Base-by-base conservation (phyloP, 805 yeast genomes). In the Saccharomyces paradoxus region DNA sequence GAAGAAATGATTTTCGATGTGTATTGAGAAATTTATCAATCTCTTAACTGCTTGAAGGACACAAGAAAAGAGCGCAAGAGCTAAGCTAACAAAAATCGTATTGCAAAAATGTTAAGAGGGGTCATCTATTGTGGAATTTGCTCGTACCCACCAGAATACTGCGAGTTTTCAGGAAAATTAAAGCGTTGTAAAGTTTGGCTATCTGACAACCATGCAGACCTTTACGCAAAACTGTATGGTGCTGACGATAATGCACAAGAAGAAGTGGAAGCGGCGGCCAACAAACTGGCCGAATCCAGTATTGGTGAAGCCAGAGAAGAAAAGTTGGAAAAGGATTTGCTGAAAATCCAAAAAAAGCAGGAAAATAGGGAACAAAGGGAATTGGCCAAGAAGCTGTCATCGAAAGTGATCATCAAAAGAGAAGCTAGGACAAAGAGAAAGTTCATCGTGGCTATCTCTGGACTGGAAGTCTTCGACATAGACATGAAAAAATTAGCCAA, bases 401-500 rank as follows among this genome's bases (percentile, higher is more conserved):
- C 92, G 5, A 90, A 89, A 66, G 91, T 91, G 50, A 70, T 81
- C 49, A 83, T 91, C 65, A 91, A 88, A 74, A 79, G 96, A 68
- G 88, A 90, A 56, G 97, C 89, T 63, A 81, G 98, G 69, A 87
- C 95, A 31, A 88, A 88, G 73, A 80, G 95, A 64, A 91, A 91
- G 70, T 89, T 86, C 66, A 87, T 90, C 54, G 85, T 90, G 52
- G 87, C 96, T 24, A 85, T 91, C 51, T 79, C 87, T 21, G 97
- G 97, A 14, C 77, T 91, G 58, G 97, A 92, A 67, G 88, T 90
- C 41, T 86, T 89, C 67, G 92, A 85, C 57, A 80, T 89, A 57
- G 97, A 91, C 67, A 80, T 88, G 81, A 91, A 91, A 75, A 91
- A 90, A 67, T 77, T 89, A 60, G 87, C 96, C 48, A 92, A 92